These are phyloP conservation scores for Penicillium robsamsonii DNA, from an alignment of 495 filamentous ascomycete species.

Conservation along the genomic window DNA sequence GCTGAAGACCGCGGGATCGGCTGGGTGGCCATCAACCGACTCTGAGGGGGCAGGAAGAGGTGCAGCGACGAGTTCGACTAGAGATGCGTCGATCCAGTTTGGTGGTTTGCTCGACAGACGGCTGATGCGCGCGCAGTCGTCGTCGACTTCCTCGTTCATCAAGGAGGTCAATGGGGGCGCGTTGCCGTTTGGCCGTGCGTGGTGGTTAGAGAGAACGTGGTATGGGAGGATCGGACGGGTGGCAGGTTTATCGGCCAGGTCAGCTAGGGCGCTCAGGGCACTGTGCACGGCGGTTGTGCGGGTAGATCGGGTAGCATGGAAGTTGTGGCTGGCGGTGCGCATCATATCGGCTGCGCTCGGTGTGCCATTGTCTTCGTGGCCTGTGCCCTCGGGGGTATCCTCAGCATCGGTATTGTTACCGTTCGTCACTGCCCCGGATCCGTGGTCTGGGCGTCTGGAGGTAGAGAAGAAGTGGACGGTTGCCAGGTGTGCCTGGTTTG, in stretches of 20 bases:
- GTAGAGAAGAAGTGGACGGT: conserved; percentile 55
- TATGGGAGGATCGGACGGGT: conserved; percentile 64
- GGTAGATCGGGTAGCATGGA: conserved; percentile 71
- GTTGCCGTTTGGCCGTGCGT: conserved; percentile 43
- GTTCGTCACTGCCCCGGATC: conserved; percentile 40
- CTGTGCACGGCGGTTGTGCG: conserved; percentile 53
- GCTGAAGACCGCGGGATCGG: conserved; percentile 37
- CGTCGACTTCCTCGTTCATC: conserved; percentile 56
- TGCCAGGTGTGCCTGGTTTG: conserved; percentile 67
- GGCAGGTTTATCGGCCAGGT: conserved; percentile 61
- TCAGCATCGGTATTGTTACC: conserved; percentile 48
- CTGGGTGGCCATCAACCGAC: conserved; percentile 29
- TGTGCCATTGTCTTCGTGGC: conserved; percentile 54
- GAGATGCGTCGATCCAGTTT: conserved; percentile 38
- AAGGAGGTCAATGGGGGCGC: conserved; percentile 51
- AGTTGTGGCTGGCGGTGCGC: conserved; percentile 61
- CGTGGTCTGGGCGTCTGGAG: conserved; percentile 49
- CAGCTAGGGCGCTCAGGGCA: conserved; percentile 59
- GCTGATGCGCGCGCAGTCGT: conserved; percentile 59
- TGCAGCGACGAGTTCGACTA: conserved; percentile 39
- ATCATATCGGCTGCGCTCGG: conserved; percentile 64
- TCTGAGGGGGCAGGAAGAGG: conserved; percentile 25
- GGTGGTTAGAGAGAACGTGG: conserved; percentile 52
- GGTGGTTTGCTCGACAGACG: conserved; percentile 35
- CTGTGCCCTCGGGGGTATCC: conserved; percentile 45